Percentiles rank a stretch among this genome's conserved stretches.
Evolutionary conservation across 1,284 basidiomycete species (phyloP).

Genomic region (Serendipita sp.): DNA sequence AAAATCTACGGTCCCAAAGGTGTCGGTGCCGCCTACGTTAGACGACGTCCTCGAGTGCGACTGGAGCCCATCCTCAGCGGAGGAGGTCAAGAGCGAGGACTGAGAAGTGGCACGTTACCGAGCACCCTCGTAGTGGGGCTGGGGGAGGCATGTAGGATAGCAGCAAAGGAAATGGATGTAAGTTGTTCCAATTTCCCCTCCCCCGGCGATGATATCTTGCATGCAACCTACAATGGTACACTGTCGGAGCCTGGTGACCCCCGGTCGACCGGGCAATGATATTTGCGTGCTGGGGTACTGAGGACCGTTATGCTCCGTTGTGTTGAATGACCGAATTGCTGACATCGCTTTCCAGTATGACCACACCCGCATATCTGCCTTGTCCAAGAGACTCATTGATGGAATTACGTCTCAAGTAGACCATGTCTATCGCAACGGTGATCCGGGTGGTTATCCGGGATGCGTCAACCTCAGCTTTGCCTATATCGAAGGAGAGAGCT

Average conservation of each 20-base stretch:
- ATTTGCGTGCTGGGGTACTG: conserved; percentile 80
- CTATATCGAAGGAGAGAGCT: conserved; percentile 94
- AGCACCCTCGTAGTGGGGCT: conserved; percentile 85
- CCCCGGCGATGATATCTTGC: conserved; percentile 37
- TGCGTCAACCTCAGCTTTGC: conserved; percentile 94
- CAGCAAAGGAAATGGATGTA: conserved; percentile 83
- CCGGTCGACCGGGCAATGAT: conserved; percentile 46
- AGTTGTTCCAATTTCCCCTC: conserved; percentile 27
- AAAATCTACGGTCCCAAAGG: conserved; percentile 99
- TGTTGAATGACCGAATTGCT: conserved; percentile 14
- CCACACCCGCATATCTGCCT: conserved; percentile 57
- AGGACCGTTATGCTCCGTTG: conserved; percentile 21
- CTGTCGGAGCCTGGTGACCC: conserved; percentile 16
- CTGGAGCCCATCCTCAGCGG: conserved; percentile 92
- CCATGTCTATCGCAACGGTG: conserved; percentile 89
- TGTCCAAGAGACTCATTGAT: conserved; percentile 73
- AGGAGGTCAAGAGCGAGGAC: conserved; percentile 93
- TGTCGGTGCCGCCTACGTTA: conserved; percentile 87
- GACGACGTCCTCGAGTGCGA: conserved; percentile 83
- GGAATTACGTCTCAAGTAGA: conserved; percentile 76
- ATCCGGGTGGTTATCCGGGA: conserved; percentile 74
- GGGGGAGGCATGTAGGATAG: conserved; percentile 89
- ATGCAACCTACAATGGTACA: conserved; percentile 21
- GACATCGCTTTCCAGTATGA: conserved; percentile 46
- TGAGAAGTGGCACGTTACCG: conserved; percentile 87